Conservation (phyloP, 768 basidiomycete genomes). For the Boletus sp. region DNA sequence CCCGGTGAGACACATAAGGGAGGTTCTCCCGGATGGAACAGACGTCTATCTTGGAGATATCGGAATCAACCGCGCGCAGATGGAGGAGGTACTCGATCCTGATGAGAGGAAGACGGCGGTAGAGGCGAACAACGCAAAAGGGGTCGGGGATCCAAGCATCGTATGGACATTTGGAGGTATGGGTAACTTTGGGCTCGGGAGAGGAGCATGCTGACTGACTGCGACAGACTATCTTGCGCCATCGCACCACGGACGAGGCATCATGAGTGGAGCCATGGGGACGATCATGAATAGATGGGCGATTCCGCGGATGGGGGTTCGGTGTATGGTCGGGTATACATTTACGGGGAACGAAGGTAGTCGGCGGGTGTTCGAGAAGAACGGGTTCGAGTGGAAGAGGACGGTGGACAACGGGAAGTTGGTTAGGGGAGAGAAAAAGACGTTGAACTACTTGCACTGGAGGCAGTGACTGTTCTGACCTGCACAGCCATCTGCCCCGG, state of each 20-base stretch:
- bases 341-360: slow-evolving; percentile 60
- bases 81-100: slow-evolving; percentile 34
- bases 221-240: slow-evolving; percentile 57
- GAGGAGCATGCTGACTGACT: neutral
- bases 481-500: slow-evolving; percentile 17
- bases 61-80: slow-evolving; percentile 20
- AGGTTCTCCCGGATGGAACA: slow-evolving; percentile 53
- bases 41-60: slow-evolving; percentile 52
- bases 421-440: slow-evolving; percentile 38
- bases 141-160: slow-evolving; percentile 52
- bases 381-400: slow-evolving; percentile 47
- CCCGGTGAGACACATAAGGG: slow-evolving; percentile 52
- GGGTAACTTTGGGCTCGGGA: slow-evolving; percentile 7
- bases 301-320: slow-evolving; percentile 61
- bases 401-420: slow-evolving; percentile 39
- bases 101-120: slow-evolving; percentile 36
- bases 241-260: slow-evolving; percentile 63
- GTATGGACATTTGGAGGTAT: slow-evolving; percentile 63
- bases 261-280: slow-evolving; percentile 66
- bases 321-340: slow-evolving; percentile 42
- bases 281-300: slow-evolving; percentile 58
- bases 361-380: slow-evolving; percentile 64
- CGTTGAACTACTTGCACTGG: slow-evolving; percentile 39
- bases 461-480: neutral
- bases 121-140: slow-evolving; percentile 41